phyloP scores from a whole-genome alignment of 306 rosid genomes.

The Quercus ilex region DNA sequence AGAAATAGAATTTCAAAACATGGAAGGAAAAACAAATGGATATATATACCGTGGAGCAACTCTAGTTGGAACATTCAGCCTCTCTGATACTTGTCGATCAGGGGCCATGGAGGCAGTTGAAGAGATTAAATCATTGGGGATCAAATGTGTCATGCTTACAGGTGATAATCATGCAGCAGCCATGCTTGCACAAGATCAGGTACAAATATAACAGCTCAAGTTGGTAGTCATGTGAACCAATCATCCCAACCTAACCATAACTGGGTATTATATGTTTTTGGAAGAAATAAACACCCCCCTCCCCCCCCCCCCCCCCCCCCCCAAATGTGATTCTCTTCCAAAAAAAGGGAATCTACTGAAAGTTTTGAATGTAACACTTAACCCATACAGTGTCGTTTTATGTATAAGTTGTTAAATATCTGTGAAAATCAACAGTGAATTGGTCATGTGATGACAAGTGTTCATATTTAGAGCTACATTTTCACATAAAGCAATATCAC shows the following conservation, averaged over 20 bases:
- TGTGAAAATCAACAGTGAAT: too few species aligned
- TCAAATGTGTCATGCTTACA: constrained; percentile 83
- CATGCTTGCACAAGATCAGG: constrained; percentile 76
- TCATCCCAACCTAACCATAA: not conserved
- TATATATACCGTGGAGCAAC: constrained; percentile 58
- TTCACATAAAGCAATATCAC: too few species aligned
- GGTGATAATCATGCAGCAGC: constrained; percentile 82
- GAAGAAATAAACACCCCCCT: too few species aligned
- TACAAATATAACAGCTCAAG: constrained; percentile 4
- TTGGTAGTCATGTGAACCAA: not conserved
- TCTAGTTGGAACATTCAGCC: constrained; percentile 57
- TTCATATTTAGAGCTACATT: too few species aligned
- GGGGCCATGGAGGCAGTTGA: constrained; percentile 73
- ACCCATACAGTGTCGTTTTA: too few species aligned
- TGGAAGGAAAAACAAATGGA: constrained; percentile 68
- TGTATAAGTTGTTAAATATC: too few species aligned
- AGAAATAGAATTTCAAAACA: not conserved
- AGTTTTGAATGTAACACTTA: too few species aligned
- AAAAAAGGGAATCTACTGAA: too few species aligned
- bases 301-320: too few species aligned
- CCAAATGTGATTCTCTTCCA: too few species aligned
- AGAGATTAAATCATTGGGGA: constrained; percentile 59
- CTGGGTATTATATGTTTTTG: not conserved
- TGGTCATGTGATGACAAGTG: too few species aligned
- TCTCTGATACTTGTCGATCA: constrained; percentile 75